A percentile compares a stretch with the other conserved stretches of the same genome.
phyloP scores from a whole-genome alignment of 148 eudicot species.

The Chenopodium formosanum region DNA sequence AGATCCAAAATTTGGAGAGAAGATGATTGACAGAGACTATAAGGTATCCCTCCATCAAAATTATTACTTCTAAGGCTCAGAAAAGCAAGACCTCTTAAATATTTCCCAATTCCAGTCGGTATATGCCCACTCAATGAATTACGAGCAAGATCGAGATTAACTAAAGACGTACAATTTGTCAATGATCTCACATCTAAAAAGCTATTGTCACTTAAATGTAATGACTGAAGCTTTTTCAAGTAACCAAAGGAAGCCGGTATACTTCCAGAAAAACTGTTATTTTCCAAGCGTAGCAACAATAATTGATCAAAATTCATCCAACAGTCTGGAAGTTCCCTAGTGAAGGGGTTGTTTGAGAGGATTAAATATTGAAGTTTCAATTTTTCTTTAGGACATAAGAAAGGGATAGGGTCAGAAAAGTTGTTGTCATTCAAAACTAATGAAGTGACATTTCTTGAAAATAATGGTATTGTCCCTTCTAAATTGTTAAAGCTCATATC shows the following conservation, averaged over 20 bases:
- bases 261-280: constrained; percentile 8
- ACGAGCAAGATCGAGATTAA: not conserved
- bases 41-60: no score
- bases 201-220: constrained; percentile 15
- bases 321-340: not conserved
- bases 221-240: not conserved
- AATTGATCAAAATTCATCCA: not conserved
- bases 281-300: not conserved
- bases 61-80: no score
- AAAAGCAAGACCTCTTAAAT: no score
- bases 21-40: no score
- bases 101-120: not conserved
- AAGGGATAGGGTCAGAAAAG: not conserved
- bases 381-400: constrained; percentile 4
- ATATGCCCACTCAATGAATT: no score
- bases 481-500: constrained; percentile 11
- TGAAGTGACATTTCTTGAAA: not conserved
- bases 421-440: not conserved
- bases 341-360: no score
- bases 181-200: not conserved
- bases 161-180: not conserved
- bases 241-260: not conserved
- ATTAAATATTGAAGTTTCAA: no score
- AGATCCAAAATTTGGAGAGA: no score
- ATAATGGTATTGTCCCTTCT: not conserved